Percentiles rank a stretch among this genome's conserved stretches.
Conservation (phyloP, 495 filamentous ascomycete species). For the Haplographium delicatum region DNA sequence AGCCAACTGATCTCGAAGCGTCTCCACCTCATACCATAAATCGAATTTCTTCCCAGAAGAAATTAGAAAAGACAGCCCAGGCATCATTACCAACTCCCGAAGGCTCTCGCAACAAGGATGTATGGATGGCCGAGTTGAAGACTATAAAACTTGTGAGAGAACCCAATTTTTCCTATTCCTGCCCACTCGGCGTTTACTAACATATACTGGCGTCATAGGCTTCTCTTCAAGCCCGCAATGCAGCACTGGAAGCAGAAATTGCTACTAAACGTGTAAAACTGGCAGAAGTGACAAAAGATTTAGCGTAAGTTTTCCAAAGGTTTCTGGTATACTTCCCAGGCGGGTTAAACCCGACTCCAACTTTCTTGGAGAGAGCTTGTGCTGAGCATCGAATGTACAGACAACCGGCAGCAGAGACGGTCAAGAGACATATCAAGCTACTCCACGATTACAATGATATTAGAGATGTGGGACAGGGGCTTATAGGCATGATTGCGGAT, state of each 20-base stretch:
- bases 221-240: constrained; percentile 20
- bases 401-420: constrained; percentile 29
- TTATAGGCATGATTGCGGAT: constrained; percentile 73
- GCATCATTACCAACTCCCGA: not conserved
- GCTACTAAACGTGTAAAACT: constrained; percentile 10
- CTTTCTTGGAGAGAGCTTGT: not conserved
- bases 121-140: constrained; percentile 21
- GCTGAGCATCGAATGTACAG: not conserved
- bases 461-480: constrained; percentile 63
- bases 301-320: constrained; percentile 9
- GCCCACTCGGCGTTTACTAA: not conserved
- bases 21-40: too few relatives aligned
- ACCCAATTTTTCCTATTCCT: not conserved
- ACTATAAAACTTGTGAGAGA: constrained; percentile 24
- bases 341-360: too few relatives aligned
- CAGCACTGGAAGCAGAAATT: constrained; percentile 21
- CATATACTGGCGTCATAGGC: constrained; percentile 2
- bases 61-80: not conserved
- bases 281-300: constrained; percentile 12
- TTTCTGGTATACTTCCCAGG: not conserved
- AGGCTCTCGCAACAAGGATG: constrained; percentile 14
- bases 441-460: constrained; percentile 78
- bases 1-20: too few relatives aligned
- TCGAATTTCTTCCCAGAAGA: not conserved
- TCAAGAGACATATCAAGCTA: constrained; percentile 60